Base-by-base conservation (phyloP, 2,329 filamentous ascomycete genomes). In the Emericellopsis cladophorae region DNA sequence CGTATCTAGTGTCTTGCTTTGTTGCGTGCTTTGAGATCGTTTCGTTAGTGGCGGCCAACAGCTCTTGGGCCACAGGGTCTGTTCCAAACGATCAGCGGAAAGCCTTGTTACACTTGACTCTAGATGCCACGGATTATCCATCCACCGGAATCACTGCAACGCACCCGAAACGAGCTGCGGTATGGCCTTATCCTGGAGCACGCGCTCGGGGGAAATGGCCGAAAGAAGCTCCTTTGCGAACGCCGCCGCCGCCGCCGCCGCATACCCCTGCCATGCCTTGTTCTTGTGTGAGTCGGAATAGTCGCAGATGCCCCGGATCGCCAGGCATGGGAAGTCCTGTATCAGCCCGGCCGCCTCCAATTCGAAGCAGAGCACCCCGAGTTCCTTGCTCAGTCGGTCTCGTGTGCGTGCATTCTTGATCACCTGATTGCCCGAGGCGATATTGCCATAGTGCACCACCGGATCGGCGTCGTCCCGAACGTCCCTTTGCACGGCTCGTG, bases 351-450 rank as follows among this genome's bases (percentile, higher is more conserved):
- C 40, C 24, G 40, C 40, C 24, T 41, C 40, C 32, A 37, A 36
- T 23, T 41, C 40, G 23, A 41, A 41, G 29, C 40, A 41, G 8
- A 41, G 16, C 16, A 36, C n/a, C 15, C 36, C 23, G 12, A 29
- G 39, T 51, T 51, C 47, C 56, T 51, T 16, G 55, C 36, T 37
- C 60, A 59, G 38, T 53, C 56, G 40, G 41, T 61, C 55, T 2
- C 60, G 46, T 5, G 45, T 7, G 54, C 60, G 2, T 0, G 51
- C 55, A n/a, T 59, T 47, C 33, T 59, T 63, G 40, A 68, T 58
- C 0, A 66, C 54, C 3, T 51, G 47, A 31, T 64, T 59, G 0
- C 53, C 55, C 0, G 59, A 62, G 0, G 55, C 59, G 40, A 64
- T 59, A 0, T 54, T 24, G 0, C 61, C 61, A 24, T 58, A 59